Evolutionary conservation across 345 rosid species (phyloP), one percentile per base, ranked within the genome.

Genomic region (Citrus australasica): DNA sequence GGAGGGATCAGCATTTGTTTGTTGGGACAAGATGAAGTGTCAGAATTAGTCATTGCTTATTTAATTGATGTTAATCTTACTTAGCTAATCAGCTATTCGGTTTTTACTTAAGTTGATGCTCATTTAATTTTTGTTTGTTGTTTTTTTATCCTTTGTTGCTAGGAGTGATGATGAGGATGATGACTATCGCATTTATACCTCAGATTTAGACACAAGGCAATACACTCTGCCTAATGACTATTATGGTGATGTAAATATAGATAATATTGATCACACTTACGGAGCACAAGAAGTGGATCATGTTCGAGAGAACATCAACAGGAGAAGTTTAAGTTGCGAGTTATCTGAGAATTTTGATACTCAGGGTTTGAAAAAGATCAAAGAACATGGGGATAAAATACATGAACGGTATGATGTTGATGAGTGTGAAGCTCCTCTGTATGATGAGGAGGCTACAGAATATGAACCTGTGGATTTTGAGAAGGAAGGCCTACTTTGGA

Each of bases 81-180:
- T 51, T 53, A 70, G 30, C 33, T 38, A 42, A 42, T 68, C 21
- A 9, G 67, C 37, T 74, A 28, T 67, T 65, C 28, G 68, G 46
- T 22, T 74, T 27, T 7, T 27, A 65, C 73, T 55, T 55, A 13
- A 28, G 22, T 5, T 30, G 59, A 38, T 73, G 71, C 56, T 75
- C 35, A 60, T 70, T 72, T 62, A 65, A 66, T 42, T 33, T 62
- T 40, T 24, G 30, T 28, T 76, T 81, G 71, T 58, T 83, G 33
- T 33, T 76, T 75, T 78, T 76, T 82, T 35, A 67, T 67, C 61
- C 28, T 38, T 42, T 80, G 48, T 81, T 82, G 75, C 67, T 82
- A 91, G 98, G 92, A 94, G 97, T 88, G 97, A 94, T 74, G 97
- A 91, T 48, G 98, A 94, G 75, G 89, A 89, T 82, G 92, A 89